phyloP scores from a whole-genome alignment of 306 rosid species.

The Fragaria vesca region DNA sequence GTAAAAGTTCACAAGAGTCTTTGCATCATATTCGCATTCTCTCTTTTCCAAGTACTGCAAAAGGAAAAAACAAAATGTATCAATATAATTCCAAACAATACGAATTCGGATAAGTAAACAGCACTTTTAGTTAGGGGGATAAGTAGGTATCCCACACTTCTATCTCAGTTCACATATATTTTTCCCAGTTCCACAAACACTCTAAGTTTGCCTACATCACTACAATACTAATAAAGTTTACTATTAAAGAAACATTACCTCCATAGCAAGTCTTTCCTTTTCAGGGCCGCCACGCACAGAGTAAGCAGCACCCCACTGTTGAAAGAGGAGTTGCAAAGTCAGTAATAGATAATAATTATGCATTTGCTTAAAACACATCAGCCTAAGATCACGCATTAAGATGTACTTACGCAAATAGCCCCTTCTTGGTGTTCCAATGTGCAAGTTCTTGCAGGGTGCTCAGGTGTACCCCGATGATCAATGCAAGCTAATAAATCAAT shows the following conservation, averaged over 20 bases:
- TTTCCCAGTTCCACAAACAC: background rate
- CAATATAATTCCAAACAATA: background rate
- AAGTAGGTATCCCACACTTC: background rate
- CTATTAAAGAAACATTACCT: conserved; percentile 45
- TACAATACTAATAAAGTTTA: background rate
- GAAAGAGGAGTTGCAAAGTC: conserved; percentile 6
- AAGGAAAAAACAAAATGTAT: background rate
- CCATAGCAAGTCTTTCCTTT: conserved; percentile 73
- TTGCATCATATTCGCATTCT: conserved; percentile 59
- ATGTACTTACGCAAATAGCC: conserved; percentile 65
- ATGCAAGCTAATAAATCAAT: conserved; percentile 59
- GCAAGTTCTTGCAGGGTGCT: conserved; percentile 92
- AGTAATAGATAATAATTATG: conserved; percentile 6
- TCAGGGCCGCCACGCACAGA: conserved; percentile 80
- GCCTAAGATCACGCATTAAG: background rate
- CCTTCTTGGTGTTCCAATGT: conserved; percentile 79
- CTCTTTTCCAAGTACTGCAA: conserved; percentile 84
- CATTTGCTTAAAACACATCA: background rate
- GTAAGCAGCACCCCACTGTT: conserved; percentile 94
- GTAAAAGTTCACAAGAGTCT: conserved; percentile 46
- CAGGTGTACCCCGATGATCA: conserved; percentile 93
- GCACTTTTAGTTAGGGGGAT: background rate
- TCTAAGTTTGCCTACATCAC: background rate
- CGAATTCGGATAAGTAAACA: too few species aligned
- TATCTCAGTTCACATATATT: background rate